Evolutionary conservation across 2,329 filamentous ascomycete species (phyloP), one percentile per base, ranked within the genome.

Genomic region (Aspergillus ibericus): DNA sequence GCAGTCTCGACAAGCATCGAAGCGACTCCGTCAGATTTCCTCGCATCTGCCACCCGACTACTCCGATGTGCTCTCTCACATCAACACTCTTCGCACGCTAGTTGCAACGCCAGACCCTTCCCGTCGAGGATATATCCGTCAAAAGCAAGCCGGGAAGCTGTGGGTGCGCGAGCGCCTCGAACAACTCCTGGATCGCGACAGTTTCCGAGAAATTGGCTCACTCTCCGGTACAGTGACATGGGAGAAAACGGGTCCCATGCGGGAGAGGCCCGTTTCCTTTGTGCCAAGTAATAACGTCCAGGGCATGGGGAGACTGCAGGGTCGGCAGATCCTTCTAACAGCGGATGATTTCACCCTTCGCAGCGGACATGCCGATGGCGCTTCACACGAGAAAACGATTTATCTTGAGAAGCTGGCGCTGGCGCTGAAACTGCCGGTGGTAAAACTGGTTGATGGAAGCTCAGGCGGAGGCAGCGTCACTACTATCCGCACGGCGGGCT

Each of bases 391-490:
- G 46, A 86, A 85, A 72, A 87, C 84, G 1, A 71, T 85, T 20
- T 87, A 87, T 64, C 79, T 85, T 68, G 86, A 88, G 72, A 86
- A 87, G 65, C 69, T 88, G 27, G 83, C 84, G 0, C 71, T 88
- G 38, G 77, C 81, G 5, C 64, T 87, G 57, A 81, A 82, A 42
- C 53, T 88, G 5, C 86, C 86, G 0, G 85, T 88, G 44, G 71
- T 88, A 5, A 88, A 88, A 65, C 76, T 88, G 5, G 85, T 87
- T 1, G 86, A 88, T 70, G 86, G 86, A 0, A 84, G 81, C 20
- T 86, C 83, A 0, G 86, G 86, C 1, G 85, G 86, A 27, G 85
- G 86, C 0, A 84, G 81, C 13, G 84, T 88, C 1, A 87, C 84
- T 0, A 84, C 81, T 0, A 88, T 88, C 55, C 77, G 75, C 47